Percentiles rank a stretch among this genome's conserved stretches.
Evolutionary conservation across 495 filamentous ascomycete species (phyloP).

Genomic region (Neurospora sp.): DNA sequence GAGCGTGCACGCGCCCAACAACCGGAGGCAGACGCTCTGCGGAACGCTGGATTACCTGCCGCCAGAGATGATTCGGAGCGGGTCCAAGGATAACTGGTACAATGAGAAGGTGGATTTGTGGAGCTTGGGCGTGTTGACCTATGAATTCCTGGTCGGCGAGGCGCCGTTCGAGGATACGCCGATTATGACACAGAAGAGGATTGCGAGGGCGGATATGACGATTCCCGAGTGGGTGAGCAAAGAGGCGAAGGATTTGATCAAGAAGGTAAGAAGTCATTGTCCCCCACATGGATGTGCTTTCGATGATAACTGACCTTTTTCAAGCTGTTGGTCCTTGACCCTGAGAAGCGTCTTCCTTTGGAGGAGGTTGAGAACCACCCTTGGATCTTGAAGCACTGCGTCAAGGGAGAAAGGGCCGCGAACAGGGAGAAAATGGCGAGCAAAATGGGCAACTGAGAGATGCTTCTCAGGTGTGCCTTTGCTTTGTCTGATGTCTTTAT

Average conservation of each 20-base stretch:
- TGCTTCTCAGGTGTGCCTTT: background rate
- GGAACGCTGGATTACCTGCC: conserved; percentile 96
- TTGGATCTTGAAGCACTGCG: conserved; percentile 96
- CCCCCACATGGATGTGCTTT: background rate
- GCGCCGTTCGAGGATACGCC: conserved; percentile 95
- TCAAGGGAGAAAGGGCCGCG: conserved; percentile 57
- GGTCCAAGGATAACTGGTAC: conserved; percentile 73
- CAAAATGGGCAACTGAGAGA: conserved; percentile 12
- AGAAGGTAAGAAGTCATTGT: conserved; percentile 50
- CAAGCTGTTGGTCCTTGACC: conserved; percentile 85
- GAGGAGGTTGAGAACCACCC: conserved; percentile 86
- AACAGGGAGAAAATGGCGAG: conserved; percentile 34
- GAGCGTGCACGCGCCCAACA: conserved; percentile 96
- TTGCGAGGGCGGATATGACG: conserved; percentile 83
- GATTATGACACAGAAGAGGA: conserved; percentile 87
- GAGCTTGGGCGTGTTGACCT: conserved; percentile 90
- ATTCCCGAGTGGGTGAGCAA: conserved; percentile 82
- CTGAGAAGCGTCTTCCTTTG: conserved; percentile 83
- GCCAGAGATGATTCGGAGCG: conserved; percentile 89
- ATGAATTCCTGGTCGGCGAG: conserved; percentile 93
- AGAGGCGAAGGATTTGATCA: conserved; percentile 88
- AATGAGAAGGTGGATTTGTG: conserved; percentile 93
- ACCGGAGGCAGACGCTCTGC: conserved; percentile 88
- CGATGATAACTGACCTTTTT: background rate
- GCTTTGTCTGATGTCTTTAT: background rate